Evolutionary conservation across 2,329 filamentous ascomycete genomes (phyloP).

Genomic region (Xylaria sp.): DNA sequence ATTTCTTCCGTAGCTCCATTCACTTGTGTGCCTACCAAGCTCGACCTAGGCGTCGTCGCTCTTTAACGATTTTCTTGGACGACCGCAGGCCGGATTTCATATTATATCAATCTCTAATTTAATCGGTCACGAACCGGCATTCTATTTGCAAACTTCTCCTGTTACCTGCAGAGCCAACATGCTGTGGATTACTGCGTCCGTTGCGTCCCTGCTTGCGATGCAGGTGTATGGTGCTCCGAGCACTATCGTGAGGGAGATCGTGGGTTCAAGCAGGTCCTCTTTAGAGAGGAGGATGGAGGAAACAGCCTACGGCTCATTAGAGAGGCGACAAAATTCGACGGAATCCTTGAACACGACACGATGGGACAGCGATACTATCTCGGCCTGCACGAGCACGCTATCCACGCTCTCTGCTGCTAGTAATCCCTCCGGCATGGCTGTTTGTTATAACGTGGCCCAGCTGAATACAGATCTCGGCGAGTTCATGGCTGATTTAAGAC

Average conservation of each 20-base stretch:
- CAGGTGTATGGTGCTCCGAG: conserved; percentile 52
- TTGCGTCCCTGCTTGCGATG: conserved; percentile 52
- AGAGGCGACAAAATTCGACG: conserved; percentile 39
- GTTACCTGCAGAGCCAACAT: conserved; percentile 45
- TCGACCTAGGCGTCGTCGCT: conserved; percentile 32
- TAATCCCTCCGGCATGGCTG: conserved; percentile 80
- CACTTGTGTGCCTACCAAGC: conserved; percentile 21
- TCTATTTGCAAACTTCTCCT: neutral
- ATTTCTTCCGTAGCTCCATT: conserved; percentile 36
- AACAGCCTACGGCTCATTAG: conserved; percentile 34
- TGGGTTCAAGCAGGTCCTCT: conserved; percentile 29
- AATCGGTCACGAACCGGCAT: conserved; percentile 14
- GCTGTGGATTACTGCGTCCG: conserved; percentile 52
- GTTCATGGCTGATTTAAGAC: conserved; percentile 80
- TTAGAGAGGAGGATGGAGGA: conserved; percentile 40
- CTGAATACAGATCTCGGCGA: conserved; percentile 74
- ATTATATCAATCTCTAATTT: conserved; percentile 14
- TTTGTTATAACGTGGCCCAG: conserved; percentile 84
- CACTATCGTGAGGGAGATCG: conserved; percentile 34
- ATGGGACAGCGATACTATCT: conserved; percentile 66
- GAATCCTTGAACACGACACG: conserved; percentile 62
- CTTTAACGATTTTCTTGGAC: conserved; percentile 41
- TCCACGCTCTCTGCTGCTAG: conserved; percentile 65
- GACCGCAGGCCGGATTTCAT: conserved; percentile 45
- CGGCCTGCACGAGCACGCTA: conserved; percentile 70